Percentiles rank a stretch among this genome's conserved stretches.
Conservation (phyloP, 257 asterid genomes). For the Nyctanthes arbortristis region DNA sequence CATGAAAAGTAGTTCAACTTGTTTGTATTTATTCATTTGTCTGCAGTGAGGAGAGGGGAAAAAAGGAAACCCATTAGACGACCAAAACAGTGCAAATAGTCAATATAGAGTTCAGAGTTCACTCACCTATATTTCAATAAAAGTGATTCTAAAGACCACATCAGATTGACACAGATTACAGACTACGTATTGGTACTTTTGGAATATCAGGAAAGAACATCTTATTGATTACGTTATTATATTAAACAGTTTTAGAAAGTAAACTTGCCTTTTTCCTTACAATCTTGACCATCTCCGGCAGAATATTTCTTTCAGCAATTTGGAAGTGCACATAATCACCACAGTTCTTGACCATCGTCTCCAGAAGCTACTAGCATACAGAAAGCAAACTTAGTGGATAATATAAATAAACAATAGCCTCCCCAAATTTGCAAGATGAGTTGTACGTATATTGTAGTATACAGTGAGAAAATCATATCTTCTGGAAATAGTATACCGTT, state of each 20-base stretch:
- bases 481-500: conserved; percentile 59
- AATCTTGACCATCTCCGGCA: conserved; percentile 89
- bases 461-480: not conserved
- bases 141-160: not conserved
- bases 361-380: conserved; percentile 64
- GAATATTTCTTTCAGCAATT: conserved; percentile 79
- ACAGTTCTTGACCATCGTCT: conserved; percentile 97
- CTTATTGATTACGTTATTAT: not conserved
- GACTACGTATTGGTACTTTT: not conserved
- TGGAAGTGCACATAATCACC: conserved; percentile 90
- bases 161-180: not conserved
- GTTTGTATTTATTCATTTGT: too few relatives aligned
- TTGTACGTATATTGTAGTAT: too few relatives aligned
- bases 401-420: not conserved
- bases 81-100: too few relatives aligned
- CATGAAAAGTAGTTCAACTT: not conserved
- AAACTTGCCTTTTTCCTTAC: conserved; percentile 77
- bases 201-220: not conserved
- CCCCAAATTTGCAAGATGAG: not conserved
- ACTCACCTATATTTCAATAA: too few relatives aligned
- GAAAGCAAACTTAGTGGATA: conserved; percentile 15
- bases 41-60: too few relatives aligned
- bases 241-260: not conserved
- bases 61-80: too few relatives aligned
- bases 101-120: too few relatives aligned